phyloP scores from a whole-genome alignment of 192 early-diverging fungal genomes.

The Coemansia sp. region DNA sequence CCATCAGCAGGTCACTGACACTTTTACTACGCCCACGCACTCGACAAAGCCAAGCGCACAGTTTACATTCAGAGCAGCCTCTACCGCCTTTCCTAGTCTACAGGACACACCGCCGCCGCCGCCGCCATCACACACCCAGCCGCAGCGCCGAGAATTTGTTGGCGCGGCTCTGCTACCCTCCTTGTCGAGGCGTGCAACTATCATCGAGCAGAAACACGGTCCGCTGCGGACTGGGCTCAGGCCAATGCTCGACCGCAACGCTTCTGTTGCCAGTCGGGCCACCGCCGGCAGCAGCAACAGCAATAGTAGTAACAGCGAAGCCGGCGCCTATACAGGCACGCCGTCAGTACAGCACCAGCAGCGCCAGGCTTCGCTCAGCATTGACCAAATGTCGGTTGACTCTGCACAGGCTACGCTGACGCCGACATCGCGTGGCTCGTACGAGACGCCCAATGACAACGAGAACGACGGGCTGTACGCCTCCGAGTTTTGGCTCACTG shows the following conservation, averaged over 20 bases:
- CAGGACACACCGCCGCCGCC: slow-evolving; percentile 10
- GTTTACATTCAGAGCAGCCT: slow-evolving; percentile 35
- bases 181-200: slow-evolving; percentile 47
- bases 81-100: slow-evolving; percentile 31
- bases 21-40: slow-evolving; percentile 16
- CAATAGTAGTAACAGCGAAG: slow-evolving; percentile 2
- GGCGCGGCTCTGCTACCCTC: slow-evolving; percentile 53
- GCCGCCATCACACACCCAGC: not conserved
- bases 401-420: slow-evolving; percentile 17
- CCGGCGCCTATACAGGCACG: not conserved
- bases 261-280: slow-evolving; percentile 6
- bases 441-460: slow-evolving; percentile 57
- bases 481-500: slow-evolving; percentile 58
- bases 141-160: slow-evolving; percentile 37
- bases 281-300: slow-evolving; percentile 1
- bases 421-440: slow-evolving; percentile 27
- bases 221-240: slow-evolving; percentile 41
- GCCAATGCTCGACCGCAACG: slow-evolving; percentile 21
- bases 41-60: slow-evolving; percentile 8
- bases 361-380: not conserved
- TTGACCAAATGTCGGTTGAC: slow-evolving; percentile 21
- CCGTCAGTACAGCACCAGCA: not conserved
- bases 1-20: not conserved
- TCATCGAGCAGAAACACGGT: slow-evolving; percentile 41
- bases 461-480: slow-evolving; percentile 56